These are phyloP conservation scores for Isabelozyma rhagii DNA, from an alignment of 805 yeast species.

Conservation along the genomic window DNA sequence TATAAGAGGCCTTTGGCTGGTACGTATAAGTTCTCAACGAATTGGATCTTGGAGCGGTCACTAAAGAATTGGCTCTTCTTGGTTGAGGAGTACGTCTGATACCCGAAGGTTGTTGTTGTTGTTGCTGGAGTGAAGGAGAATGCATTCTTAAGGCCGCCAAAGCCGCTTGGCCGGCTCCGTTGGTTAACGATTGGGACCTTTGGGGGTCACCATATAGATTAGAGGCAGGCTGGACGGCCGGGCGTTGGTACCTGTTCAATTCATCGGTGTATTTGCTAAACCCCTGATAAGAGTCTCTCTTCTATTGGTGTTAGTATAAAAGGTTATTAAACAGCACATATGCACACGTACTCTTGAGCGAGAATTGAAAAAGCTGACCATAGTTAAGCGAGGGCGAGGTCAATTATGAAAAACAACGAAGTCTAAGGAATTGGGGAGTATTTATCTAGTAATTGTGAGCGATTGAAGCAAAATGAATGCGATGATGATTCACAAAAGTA, in stretches of 20 bases:
- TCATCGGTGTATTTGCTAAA: conserved; percentile 31
- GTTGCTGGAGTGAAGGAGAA: conserved; percentile 7
- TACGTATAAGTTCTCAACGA: conserved; percentile 35
- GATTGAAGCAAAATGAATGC: no score
- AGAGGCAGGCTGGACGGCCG: conserved; percentile 13
- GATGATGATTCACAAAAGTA: no score
- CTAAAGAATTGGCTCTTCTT: conserved; percentile 20
- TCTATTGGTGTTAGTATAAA: conserved; percentile 4
- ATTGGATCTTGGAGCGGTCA: conserved; percentile 19
- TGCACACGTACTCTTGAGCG: background rate
- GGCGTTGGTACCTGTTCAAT: conserved; percentile 14
- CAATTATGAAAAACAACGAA: no score
- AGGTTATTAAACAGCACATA: background rate
- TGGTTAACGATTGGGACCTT: conserved; percentile 22
- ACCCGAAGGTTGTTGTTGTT: conserved; percentile 2
- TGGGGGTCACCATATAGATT: conserved; percentile 13
- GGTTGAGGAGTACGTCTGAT: conserved; percentile 1
- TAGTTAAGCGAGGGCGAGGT: background rate
- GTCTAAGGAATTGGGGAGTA: no score
- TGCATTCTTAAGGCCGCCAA: conserved; percentile 37
- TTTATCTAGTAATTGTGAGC: no score
- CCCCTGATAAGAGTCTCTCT: conserved; percentile 25
- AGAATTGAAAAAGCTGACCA: background rate
- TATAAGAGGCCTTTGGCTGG: conserved; percentile 37
- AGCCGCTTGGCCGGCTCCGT: conserved; percentile 41